A percentile compares a stretch with the other conserved stretches of the same genome.
Conservation (phyloP, 805 yeast species). For the Lachancea kluyveri region DNA sequence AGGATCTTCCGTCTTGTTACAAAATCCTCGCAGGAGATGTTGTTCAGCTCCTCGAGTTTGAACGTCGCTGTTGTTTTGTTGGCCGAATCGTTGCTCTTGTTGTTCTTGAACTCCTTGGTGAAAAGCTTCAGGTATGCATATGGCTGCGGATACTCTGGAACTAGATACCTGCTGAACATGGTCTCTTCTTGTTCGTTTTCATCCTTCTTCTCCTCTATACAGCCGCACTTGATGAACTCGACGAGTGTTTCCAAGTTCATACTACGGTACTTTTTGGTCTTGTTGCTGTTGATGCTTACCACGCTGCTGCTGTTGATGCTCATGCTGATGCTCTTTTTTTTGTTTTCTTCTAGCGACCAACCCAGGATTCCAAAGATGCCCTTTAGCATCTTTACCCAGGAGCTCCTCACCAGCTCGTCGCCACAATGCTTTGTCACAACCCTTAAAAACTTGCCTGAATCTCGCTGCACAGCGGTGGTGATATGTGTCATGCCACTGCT, state of each 20-base stretch:
- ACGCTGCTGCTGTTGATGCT: conserved; percentile 10
- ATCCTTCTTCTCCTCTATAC: conserved; percentile 13
- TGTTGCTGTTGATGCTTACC: conserved; percentile 9
- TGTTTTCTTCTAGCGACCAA: conserved; percentile 46
- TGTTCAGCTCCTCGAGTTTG: conserved; percentile 33
- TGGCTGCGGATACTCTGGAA: conserved; percentile 55
- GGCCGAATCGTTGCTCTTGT: conserved; percentile 4
- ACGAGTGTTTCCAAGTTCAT: conserved; percentile 34
- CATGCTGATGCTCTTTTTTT: conserved; percentile 22
- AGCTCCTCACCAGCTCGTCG: conserved; percentile 49
- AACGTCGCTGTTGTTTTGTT: conserved; percentile 1
- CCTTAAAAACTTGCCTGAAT: conserved; percentile 62
- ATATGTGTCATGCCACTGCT: conserved; percentile 94
- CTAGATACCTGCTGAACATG: conserved; percentile 48
- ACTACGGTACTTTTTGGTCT: conserved; percentile 16
- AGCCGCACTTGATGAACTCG: conserved; percentile 41
- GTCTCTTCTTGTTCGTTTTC: conserved; percentile 11
- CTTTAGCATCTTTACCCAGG: conserved; percentile 64
- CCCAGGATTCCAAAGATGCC: conserved; percentile 65
- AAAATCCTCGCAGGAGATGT: conserved; percentile 54
- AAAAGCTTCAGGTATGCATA: conserved; percentile 59
- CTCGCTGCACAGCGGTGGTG: conserved; percentile 64
- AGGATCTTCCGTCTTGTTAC: conserved; percentile 46
- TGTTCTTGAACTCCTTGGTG: conserved; percentile 32
- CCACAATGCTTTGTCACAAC: conserved; percentile 51